Evolutionary conservation across 1,139 yeast genomes (phyloP).

Genomic region (Meyerozyma smithsonii): DNA sequence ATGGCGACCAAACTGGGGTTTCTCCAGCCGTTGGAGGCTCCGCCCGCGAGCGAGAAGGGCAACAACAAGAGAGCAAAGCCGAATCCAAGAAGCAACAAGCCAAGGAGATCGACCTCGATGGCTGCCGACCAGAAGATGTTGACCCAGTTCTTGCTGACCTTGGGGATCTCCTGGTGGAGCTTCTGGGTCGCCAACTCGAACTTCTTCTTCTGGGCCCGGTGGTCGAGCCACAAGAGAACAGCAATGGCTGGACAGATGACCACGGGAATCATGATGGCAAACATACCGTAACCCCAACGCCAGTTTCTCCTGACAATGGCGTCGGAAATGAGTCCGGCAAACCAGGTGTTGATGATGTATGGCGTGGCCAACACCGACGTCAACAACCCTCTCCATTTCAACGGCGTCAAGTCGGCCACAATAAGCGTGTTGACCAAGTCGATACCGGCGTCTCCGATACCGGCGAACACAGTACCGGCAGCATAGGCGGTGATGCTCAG

Average conservation of each 20-base stretch:
- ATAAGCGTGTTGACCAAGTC: constrained; percentile 18
- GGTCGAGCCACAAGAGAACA: constrained; percentile 23
- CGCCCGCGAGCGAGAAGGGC: constrained; percentile 27
- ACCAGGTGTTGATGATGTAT: constrained; percentile 27
- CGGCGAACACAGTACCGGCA: constrained; percentile 23
- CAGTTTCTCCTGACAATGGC: constrained; percentile 24
- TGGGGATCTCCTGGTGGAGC: neutral
- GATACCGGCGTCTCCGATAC: constrained; percentile 25
- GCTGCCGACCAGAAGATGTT: constrained; percentile 10
- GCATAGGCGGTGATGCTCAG: constrained; percentile 24
- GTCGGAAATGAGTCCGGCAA: constrained; percentile 26
- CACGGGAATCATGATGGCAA: constrained; percentile 30
- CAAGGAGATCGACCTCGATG: constrained; percentile 30
- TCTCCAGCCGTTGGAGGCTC: constrained; percentile 24
- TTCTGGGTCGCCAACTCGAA: constrained; percentile 7
- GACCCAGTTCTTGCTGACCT: constrained; percentile 4
- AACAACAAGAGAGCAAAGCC: constrained; percentile 29
- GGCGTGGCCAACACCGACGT: constrained; percentile 22
- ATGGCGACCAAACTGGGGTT: constrained; percentile 36
- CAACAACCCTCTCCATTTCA: constrained; percentile 28
- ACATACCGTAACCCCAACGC: constrained; percentile 42
- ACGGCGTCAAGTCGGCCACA: constrained; percentile 28
- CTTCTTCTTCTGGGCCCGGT: constrained; percentile 17
- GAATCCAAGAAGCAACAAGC: constrained; percentile 28
- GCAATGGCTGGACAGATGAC: constrained; percentile 22